Percentiles rank a stretch among this genome's conserved stretches.
These are phyloP conservation scores for Chionographis japonica DNA, from an alignment of 106 monocot genomes.

Conservation along the genomic window DNA sequence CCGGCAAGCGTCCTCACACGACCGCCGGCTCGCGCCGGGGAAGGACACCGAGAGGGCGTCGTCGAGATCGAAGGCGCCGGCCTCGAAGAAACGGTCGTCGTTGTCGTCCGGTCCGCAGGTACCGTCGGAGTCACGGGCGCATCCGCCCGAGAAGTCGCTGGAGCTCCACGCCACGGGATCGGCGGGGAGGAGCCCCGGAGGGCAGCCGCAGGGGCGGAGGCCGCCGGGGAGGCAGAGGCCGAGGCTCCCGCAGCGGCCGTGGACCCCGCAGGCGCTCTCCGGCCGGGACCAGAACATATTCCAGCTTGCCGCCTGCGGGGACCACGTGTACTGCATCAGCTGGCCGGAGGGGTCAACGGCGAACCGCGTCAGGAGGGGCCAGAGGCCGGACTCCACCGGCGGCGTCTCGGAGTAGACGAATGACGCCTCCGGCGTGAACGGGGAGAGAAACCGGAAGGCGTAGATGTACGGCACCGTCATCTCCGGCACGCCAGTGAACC, in stretches of 20 bases:
- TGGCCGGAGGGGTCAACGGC: slow-evolving; percentile 44
- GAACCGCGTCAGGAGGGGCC: slow-evolving; percentile 34
- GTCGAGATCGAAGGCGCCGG: slow-evolving; percentile 26
- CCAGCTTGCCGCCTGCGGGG: slow-evolving; percentile 52
- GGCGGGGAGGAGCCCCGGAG: slow-evolving; percentile 12
- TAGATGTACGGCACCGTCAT: slow-evolving; percentile 73
- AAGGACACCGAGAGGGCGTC: not conserved
- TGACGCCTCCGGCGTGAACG: slow-evolving; percentile 44
- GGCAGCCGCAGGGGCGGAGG: slow-evolving; percentile 28
- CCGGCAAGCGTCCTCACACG: slow-evolving; percentile 41
- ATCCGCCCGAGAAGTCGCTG: slow-evolving; percentile 38
- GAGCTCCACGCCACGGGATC: slow-evolving; percentile 24
- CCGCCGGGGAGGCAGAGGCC: slow-evolving; percentile 33
- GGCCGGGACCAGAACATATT: slow-evolving; percentile 60
- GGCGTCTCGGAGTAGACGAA: slow-evolving; percentile 37
- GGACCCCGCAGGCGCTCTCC: slow-evolving; percentile 33
- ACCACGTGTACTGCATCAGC: slow-evolving; percentile 66
- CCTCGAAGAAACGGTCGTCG: slow-evolving; percentile 7
- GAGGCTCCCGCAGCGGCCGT: slow-evolving; percentile 46
- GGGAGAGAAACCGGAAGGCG: slow-evolving; percentile 35
- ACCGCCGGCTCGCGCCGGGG: slow-evolving; percentile 7
- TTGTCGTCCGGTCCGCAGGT: not conserved
- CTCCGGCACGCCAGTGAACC: slow-evolving; percentile 53
- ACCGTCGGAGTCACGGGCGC: slow-evolving; percentile 2
- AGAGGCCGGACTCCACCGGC: slow-evolving; percentile 1